Conservation (phyloP, 108 stramenopile genomes). For the Chaetoceros muelleri region DNA sequence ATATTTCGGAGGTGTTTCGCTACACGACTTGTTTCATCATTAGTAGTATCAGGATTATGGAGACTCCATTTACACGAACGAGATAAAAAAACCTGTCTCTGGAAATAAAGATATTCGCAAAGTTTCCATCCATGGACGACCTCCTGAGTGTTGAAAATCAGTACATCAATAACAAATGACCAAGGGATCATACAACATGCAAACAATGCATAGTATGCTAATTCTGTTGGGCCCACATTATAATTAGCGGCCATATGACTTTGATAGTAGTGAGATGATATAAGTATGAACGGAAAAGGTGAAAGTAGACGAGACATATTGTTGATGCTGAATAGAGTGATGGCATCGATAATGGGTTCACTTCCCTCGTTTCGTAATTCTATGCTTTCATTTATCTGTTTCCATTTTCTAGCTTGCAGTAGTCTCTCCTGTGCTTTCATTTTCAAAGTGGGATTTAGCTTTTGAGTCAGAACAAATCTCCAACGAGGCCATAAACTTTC, state of each 20-base stretch:
- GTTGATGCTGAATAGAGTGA: conserved; percentile 51
- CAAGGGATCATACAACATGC: conserved; percentile 46
- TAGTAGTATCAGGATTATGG: conserved; percentile 18
- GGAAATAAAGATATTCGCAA: conserved; percentile 59
- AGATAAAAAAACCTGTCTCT: conserved; percentile 36
- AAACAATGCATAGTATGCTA: conserved; percentile 63
- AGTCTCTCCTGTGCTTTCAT: conserved; percentile 59
- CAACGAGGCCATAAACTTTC: conserved; percentile 53
- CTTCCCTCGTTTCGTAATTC: conserved; percentile 68
- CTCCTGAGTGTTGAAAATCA: conserved; percentile 57
- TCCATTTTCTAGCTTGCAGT: conserved; percentile 65
- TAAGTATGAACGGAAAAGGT: conserved; percentile 47
- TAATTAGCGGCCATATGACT: conserved; percentile 61
- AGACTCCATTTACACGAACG: conserved; percentile 73
- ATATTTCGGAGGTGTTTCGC: conserved; percentile 53
- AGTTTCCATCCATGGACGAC: conserved; percentile 82
- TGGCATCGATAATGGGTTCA: conserved; percentile 65
- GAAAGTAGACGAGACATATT: conserved; percentile 30
- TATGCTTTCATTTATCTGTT: conserved; percentile 70
- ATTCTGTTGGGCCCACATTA: conserved; percentile 60
- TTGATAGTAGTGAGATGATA: conserved; percentile 44
- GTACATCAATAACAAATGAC: conserved; percentile 55
- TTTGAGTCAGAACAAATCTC: conserved; percentile 43
- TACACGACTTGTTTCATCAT: conserved; percentile 79
- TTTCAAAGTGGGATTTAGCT: conserved; percentile 19